phyloP scores from a whole-genome alignment of 2,329 filamentous ascomycete genomes.

The Tolypocladium album region DNA sequence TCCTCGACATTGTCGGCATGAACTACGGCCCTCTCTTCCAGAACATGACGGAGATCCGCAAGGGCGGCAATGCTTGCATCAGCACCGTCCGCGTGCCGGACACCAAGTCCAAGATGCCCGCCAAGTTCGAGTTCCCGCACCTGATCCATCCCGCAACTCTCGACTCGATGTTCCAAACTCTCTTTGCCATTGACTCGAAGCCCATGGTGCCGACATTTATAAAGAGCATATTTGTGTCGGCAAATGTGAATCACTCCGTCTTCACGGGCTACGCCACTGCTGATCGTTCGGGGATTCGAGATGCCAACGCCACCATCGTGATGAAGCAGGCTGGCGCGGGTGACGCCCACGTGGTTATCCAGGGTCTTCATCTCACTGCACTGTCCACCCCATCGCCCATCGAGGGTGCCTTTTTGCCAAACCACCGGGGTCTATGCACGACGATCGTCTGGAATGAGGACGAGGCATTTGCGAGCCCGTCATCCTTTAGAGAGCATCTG shows the following conservation, averaged over 20 bases:
- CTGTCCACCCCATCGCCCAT: conserved; percentile 17
- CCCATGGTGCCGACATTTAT: conserved; percentile 40
- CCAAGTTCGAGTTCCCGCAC: conserved; percentile 40
- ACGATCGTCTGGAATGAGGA: conserved; percentile 37
- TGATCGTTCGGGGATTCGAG: conserved; percentile 20
- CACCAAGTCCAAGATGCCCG: conserved; percentile 41
- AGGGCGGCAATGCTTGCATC: conserved; percentile 20
- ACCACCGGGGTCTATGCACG: conserved; percentile 37
- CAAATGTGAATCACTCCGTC: conserved; percentile 18
- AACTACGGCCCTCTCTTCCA: conserved; percentile 40
- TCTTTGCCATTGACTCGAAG: conserved; percentile 31
- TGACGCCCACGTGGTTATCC: conserved; percentile 28
- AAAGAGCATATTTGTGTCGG: conserved; percentile 34
- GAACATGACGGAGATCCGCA: conserved; percentile 29
- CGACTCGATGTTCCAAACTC: conserved; percentile 43
- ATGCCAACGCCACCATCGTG: conserved; percentile 30
- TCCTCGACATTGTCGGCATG: conserved; percentile 38
- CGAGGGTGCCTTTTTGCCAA: conserved; percentile 30
- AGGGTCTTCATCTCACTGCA: conserved; percentile 31
- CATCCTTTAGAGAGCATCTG: conserved; percentile 15
- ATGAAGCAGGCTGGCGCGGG: conserved; percentile 26
- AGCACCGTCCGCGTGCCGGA: conserved; percentile 33
- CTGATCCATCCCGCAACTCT: conserved; percentile 48
- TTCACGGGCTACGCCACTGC: conserved; percentile 33
- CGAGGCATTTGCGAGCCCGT: conserved; percentile 11